Evolutionary conservation across 2,329 filamentous ascomycete genomes (phyloP).

Genomic region (Microascus cirrosus): DNA sequence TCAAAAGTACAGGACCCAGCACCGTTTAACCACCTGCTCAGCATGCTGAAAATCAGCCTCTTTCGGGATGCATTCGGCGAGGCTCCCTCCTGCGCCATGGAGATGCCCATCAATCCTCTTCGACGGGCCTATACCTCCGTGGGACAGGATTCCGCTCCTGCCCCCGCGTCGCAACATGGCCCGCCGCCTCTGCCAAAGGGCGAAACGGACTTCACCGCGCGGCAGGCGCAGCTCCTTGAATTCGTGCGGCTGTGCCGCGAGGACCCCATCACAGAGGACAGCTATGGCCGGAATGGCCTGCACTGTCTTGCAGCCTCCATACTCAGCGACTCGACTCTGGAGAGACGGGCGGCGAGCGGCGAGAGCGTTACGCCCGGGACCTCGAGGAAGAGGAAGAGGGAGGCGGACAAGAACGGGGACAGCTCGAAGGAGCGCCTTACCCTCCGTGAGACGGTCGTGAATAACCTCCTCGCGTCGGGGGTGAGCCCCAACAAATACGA

Average conservation of each 20-base stretch:
- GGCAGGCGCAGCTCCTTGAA: conserved; percentile 8
- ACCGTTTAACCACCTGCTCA: conserved; percentile 17
- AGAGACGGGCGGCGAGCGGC: conserved; percentile 14
- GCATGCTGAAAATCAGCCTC: conserved; percentile 14
- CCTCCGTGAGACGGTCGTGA: conserved; percentile 14
- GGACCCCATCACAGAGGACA: conserved; percentile 18
- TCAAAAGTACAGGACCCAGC: conserved; percentile 8
- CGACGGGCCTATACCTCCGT: conserved; percentile 7
- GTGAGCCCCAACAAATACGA: conserved; percentile 44
- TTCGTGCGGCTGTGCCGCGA: conserved; percentile 9
- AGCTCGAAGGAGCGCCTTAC: conserved; percentile 19
- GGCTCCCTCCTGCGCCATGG: conserved; percentile 13
- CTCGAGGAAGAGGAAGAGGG: conserved; percentile 1
- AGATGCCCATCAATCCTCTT: conserved; percentile 14
- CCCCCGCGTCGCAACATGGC: background rate
- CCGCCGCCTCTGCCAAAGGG: background rate
- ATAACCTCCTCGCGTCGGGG: conserved; percentile 19
- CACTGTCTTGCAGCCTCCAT: conserved; percentile 46
- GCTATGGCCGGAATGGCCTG: conserved; percentile 40
- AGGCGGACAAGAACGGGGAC: conserved; percentile 14
- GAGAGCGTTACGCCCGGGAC: conserved; percentile 5
- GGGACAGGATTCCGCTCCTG: background rate
- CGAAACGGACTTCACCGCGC: conserved; percentile 8
- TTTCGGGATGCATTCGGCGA: conserved; percentile 38
- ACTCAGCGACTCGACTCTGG: conserved; percentile 26